Base-by-base conservation (phyloP, 2,329 filamentous ascomycete genomes). In the Myrmaecium sp. region DNA sequence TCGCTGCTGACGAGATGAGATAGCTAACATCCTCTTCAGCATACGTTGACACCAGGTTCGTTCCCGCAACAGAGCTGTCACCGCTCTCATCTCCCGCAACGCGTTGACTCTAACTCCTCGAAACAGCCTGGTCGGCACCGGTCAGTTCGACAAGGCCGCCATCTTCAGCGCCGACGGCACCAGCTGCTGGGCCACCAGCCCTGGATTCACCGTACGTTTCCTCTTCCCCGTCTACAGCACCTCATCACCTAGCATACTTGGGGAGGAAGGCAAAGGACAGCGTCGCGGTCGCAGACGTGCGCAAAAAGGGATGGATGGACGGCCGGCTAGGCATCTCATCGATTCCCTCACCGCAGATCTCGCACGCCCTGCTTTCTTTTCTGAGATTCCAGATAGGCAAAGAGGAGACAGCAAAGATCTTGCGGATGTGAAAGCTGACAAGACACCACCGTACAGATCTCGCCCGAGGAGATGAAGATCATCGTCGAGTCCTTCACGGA, bases 151-250 rank as follows among this genome's bases (percentile, higher is more conserved):
- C 46, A 62, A 61, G 44, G 57, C 60, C 36, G 51, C 60, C 37
- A 62, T 64, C 42, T 59, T 60, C 37, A 59, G 60, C 46, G 50
- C 44, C 34, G 44, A 48, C 30, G 55, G 55, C 44, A 54, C 57
- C 42, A 55, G 58, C 32, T 45, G 93, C 35, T 93, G 52, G 51
- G 89, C 39, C 77, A 92, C 64, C 76, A 94, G 51, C 84, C 80
- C 36, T 74, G 89, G 64, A 40, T 92, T 93, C 61, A 59, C 64
- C 49, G 82, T 93, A 74, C 53, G 58, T 49, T 32, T 32, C 25
- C 28, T 25, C 15, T 22, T 23, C 14, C 21, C 6, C 15, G 8
- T 10, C 16, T 22, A 23, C 10, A 23, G 21, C 21, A 6, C 21
- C 12, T 8, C 6, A 12, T 13, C 6, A 23, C 12, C 6, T 17